phyloP scores from a whole-genome alignment of 179 eudicot species.

The Beta corolliflora region DNA sequence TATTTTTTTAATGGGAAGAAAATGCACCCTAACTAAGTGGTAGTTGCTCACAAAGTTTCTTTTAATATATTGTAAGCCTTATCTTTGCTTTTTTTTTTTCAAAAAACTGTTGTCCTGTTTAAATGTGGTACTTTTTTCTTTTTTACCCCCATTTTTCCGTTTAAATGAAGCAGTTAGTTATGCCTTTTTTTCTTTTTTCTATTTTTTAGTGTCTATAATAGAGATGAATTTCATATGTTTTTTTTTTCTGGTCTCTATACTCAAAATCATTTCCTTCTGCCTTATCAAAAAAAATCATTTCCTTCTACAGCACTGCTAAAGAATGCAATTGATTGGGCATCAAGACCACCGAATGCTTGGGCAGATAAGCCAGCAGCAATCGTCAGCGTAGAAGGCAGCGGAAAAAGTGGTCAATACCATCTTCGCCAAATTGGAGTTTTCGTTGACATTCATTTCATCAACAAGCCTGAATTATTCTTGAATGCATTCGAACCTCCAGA shows the following conservation, averaged over 20 bases:
- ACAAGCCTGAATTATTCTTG: constrained; percentile 37
- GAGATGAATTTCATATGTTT: too few relatives aligned
- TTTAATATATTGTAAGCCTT: too few relatives aligned
- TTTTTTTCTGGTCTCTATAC: neutral
- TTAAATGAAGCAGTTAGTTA: too few relatives aligned
- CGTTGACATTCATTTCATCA: constrained; percentile 38
- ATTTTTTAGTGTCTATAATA: too few relatives aligned
- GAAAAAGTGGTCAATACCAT: constrained; percentile 33
- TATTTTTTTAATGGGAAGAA: too few relatives aligned
- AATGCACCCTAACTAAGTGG: too few relatives aligned
- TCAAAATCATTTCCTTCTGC: neutral
- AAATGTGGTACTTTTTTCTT: too few relatives aligned
- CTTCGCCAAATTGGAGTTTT: constrained; percentile 38
- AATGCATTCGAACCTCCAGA: constrained; percentile 17
- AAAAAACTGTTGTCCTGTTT: too few relatives aligned
- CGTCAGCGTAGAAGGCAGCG: constrained; percentile 19
- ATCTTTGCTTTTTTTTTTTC: too few relatives aligned
- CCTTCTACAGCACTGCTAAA: constrained; percentile 22
- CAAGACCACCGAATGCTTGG: constrained; percentile 35
- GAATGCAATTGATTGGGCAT: constrained; percentile 39
- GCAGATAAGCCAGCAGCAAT: constrained; percentile 33
- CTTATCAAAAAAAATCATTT: neutral
- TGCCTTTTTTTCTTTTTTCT: too few relatives aligned
- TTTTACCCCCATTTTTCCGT: too few relatives aligned
- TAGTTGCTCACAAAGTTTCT: too few relatives aligned